Percentiles rank a stretch among this genome's conserved stretches.
These are phyloP conservation scores for Afroboletus lepidellus DNA, from an alignment of 1,284 basidiomycete genomes.

Conservation along the genomic window DNA sequence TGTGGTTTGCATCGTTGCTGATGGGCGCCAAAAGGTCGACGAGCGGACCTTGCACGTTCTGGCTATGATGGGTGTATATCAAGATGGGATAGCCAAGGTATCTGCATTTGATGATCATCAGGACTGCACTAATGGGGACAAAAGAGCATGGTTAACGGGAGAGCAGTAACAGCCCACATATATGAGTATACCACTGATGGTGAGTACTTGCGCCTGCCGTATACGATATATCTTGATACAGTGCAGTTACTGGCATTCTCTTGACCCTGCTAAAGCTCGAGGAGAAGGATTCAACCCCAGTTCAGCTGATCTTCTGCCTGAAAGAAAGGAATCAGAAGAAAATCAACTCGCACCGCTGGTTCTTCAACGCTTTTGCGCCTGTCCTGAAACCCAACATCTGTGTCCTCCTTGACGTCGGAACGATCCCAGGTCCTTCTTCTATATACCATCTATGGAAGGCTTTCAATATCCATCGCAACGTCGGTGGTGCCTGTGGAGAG, in stretches of 20 bases:
- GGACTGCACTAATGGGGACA: background rate
- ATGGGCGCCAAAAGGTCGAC: slow-evolving; percentile 82
- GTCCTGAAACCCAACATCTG: slow-evolving; percentile 87
- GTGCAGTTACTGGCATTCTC: slow-evolving; percentile 71
- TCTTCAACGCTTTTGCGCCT: slow-evolving; percentile 85
- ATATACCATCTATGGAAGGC: slow-evolving; percentile 98
- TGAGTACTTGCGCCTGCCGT: slow-evolving; percentile 35
- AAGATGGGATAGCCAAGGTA: slow-evolving; percentile 85
- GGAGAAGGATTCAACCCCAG: slow-evolving; percentile 79
- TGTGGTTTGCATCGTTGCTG: slow-evolving; percentile 46
- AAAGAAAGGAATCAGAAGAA: slow-evolving; percentile 94
- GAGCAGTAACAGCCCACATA: slow-evolving; percentile 87
- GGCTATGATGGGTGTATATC: slow-evolving; percentile 87
- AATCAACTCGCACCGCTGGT: slow-evolving; percentile 94
- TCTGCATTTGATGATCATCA: slow-evolving; percentile 9
- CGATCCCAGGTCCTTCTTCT: slow-evolving; percentile 83
- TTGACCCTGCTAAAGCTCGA: slow-evolving; percentile 78
- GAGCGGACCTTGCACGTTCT: slow-evolving; percentile 81
- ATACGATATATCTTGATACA: slow-evolving; percentile 15
- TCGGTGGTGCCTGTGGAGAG: slow-evolving; percentile 96
- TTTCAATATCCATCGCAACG: slow-evolving; percentile 94
- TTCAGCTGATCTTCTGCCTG: slow-evolving; percentile 85
- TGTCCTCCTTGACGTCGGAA: slow-evolving; percentile 92
- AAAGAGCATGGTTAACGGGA: slow-evolving; percentile 80
- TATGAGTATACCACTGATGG: slow-evolving; percentile 94